Evolutionary conservation across 2,329 filamentous ascomycete species (phyloP).

Genomic region (Didymella lethalis): DNA sequence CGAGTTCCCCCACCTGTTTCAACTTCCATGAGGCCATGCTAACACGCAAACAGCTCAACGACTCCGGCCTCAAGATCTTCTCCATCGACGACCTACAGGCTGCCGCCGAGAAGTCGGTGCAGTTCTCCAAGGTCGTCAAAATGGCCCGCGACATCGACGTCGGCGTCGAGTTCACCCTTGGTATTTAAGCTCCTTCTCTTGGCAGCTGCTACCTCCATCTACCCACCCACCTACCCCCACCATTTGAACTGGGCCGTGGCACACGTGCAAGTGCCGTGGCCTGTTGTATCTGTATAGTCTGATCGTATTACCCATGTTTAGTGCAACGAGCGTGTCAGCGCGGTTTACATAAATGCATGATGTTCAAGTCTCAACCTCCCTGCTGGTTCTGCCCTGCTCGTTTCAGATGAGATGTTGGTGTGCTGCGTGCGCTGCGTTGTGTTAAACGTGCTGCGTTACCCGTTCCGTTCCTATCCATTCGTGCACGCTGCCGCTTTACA

Average conservation of each 20-base stretch:
- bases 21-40: slow-evolving; percentile 1
- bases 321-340: slow-evolving; percentile 13
- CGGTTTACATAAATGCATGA: slow-evolving; percentile 27
- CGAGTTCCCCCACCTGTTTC: not conserved
- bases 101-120: slow-evolving; percentile 96
- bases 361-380: slow-evolving; percentile 15
- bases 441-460: not conserved
- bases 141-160: slow-evolving; percentile 97
- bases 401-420: too few species aligned
- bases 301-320: slow-evolving; percentile 14
- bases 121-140: slow-evolving; percentile 99
- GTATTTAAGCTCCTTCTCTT: slow-evolving; percentile 70
- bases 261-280: too few species aligned
- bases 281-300: slow-evolving; percentile 27
- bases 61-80: slow-evolving; percentile 99
- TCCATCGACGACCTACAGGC: slow-evolving; percentile 97
- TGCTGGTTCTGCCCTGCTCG: not conserved
- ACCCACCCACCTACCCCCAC: not conserved
- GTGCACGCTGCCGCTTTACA: not conserved
- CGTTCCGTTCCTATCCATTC: not conserved
- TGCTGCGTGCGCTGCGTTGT: not conserved
- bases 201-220: slow-evolving; percentile 1
- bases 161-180: slow-evolving; percentile 71
- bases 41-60: slow-evolving; percentile 72
- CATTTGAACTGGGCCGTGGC: too few species aligned